A percentile compares a stretch with the other conserved stretches of the same genome.
Conservation (phyloP, 352 stramenopile species). For the Phytopythium ostracodes region DNA sequence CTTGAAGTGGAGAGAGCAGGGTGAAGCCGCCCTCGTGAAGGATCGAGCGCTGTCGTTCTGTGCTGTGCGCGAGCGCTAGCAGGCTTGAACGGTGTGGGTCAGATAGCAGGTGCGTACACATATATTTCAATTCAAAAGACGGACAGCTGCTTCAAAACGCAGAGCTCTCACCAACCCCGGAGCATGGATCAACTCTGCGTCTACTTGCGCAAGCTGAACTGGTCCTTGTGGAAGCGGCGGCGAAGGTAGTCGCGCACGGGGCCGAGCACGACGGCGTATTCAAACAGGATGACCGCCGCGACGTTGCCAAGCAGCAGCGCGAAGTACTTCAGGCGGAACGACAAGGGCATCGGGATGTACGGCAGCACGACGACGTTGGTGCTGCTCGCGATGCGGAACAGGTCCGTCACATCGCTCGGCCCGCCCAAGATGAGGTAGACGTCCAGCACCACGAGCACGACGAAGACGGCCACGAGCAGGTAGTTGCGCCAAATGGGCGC, state of each 20-base stretch:
- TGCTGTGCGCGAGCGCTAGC: neutral
- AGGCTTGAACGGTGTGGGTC: neutral
- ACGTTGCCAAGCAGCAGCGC: conserved; percentile 32
- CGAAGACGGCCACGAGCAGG: conserved; percentile 17
- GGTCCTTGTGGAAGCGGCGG: conserved; percentile 47
- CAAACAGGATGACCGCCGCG: conserved; percentile 28
- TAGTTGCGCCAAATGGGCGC: conserved; percentile 28
- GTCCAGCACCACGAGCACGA: conserved; percentile 18
- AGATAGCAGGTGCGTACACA: neutral
- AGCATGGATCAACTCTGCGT: too few species aligned
- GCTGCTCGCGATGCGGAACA: conserved; percentile 38
- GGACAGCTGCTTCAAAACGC: neutral
- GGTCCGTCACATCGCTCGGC: conserved; percentile 25
- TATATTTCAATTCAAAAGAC: neutral
- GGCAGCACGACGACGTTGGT: conserved; percentile 49
- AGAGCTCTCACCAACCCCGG: too few species aligned
- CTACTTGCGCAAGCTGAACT: conserved; percentile 35
- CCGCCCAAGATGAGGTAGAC: conserved; percentile 26
- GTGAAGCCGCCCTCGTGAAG: neutral
- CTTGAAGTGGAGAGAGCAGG: neutral
- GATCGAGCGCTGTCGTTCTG: neutral
- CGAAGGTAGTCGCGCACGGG: conserved; percentile 47
- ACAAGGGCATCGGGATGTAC: conserved; percentile 40
- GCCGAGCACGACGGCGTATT: conserved; percentile 36
- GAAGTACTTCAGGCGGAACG: conserved; percentile 36